phyloP scores from a whole-genome alignment of 2,329 filamentous ascomycete species.

The Botrytis deweyae region DNA sequence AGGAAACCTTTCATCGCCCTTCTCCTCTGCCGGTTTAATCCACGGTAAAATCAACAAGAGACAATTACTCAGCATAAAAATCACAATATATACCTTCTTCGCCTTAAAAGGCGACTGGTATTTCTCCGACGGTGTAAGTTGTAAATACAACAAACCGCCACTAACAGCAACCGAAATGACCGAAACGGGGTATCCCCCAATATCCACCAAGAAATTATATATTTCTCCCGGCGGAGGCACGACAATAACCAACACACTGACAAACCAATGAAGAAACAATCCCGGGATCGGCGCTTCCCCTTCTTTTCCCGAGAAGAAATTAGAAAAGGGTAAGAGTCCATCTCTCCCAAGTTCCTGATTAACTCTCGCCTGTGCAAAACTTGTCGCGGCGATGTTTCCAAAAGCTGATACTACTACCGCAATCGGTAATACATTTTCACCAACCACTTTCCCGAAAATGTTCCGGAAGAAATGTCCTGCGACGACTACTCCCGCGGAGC shows the following conservation, averaged over 20 bases:
- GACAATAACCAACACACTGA: neutral
- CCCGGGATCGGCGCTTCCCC: neutral
- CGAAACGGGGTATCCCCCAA: neutral
- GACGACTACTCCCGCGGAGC: conserved; percentile 52
- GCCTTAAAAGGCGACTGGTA: neutral
- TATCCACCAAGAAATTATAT: neutral
- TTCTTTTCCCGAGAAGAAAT: neutral
- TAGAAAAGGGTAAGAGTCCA: neutral
- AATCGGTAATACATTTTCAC: neutral
- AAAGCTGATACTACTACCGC: neutral
- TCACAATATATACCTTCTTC: neutral
- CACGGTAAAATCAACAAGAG: neutral
- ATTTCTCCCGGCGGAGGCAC: neutral
- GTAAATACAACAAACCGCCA: neutral
- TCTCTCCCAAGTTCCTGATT: neutral
- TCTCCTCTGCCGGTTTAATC: neutral
- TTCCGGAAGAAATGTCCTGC: conserved; percentile 54
- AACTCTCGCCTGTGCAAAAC: neutral
- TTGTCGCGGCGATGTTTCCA: neutral
- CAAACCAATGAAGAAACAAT: neutral
- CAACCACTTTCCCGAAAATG: neutral
- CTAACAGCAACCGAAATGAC: neutral
- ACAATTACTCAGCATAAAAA: neutral
- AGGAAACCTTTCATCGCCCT: neutral
- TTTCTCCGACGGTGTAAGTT: neutral